Base-by-base conservation (phyloP, 768 basidiomycete genomes). In the Hygrophoropsis aurantiaca region DNA sequence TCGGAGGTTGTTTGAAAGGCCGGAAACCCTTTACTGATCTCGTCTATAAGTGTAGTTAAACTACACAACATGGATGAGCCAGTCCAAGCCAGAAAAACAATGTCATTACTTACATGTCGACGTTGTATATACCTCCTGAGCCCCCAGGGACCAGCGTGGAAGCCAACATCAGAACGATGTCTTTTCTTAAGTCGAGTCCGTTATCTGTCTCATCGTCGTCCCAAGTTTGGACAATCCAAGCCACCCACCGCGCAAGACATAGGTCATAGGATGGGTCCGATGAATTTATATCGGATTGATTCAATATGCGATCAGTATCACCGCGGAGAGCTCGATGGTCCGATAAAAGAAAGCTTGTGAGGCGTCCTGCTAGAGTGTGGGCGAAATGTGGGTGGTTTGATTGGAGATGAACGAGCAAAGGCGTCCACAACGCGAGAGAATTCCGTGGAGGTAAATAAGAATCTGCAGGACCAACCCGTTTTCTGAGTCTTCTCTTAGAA, bases 211-310 rank as follows among this genome's bases (percentile, higher is more conserved):
- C 49, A 18, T 60, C 61, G 15, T 51, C 57, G 8, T 65, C 65
- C 66, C 68, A 75, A 11, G 58, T 67, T 30, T 75, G 70, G 20
- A 78, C 60, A 24, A 72, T 69, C 88, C 89, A 91, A 18, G 72
- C 67, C 4, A 68, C 78, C 90, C 90, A 92, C 43, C 80, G 77
- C 10, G 84, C 82, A 9, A 90, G 67, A 54, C 82, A 85, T 45
- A 73, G 64, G 36, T 75, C 71, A 57, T 82, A 82, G 1, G 80
- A 72, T 6, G 61, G 43, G 57, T 78, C 78, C 24, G 34, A 50
- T 30, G 58, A 58, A 18, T 53, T 52, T 40, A 27, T 51, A 40
- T 54, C 49, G 42, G 34, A 32, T 39, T 56, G 59, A 2, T 58
- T 27, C 33, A 59, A 49, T 40, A 61, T 50, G 11, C 52, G 33